Evolutionary conservation across 2,329 filamentous ascomycete species (phyloP), one percentile per base, ranked within the genome.

Genomic region (Calonectria pseudoturangicola): DNA sequence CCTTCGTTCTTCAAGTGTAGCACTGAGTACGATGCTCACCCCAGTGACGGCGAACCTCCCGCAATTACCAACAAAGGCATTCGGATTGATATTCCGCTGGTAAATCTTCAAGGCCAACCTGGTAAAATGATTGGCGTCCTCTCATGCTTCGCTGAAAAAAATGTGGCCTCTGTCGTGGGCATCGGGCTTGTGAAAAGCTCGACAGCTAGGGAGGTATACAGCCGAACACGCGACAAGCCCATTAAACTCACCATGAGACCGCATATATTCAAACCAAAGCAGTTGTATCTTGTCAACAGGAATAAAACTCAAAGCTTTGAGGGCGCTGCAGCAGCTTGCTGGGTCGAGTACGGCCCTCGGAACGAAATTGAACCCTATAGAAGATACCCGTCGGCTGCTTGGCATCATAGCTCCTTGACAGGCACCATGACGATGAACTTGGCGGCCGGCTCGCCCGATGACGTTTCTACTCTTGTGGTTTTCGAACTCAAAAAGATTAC

Each of bases 21-120:
- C 48, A 28, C 47, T 0, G 27, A 43, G 9, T 54, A 75, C 6
- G 51, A 70, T 39, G 47, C 66, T 3, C 66, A 72, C 21, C 73
- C 74, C 1, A 75, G 70, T 18, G 8, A 58, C 0, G 72, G 73
- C 5, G 70, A 72, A 2, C 67, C 71, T 5, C 51, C 74, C 4
- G 47, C 43, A 33, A 71, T 76, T 18, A 74, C 75, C 45, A 77
- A 75, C 68, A 74, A 60, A 45, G 75, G 76, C 9, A 73, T 77
- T 5, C 71, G 73, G 16, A 56, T 76, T 8, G 67, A 68, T 1
- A 39, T 75, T 7, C 64, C 68, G 1, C 18, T 73, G 1, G 36
- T 70, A 1, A 48, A 64, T 36, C 43, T 66, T 39, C 50, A 70
- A 4, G 41, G 18, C 21, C 28, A 58, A 1, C 62, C 56, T 0